A percentile compares a stretch with the other conserved stretches of the same genome.
These are phyloP conservation scores for Pseudogymnoascus sp. DNA, from an alignment of 2,329 filamentous ascomycete species.

Conservation along the genomic window DNA sequence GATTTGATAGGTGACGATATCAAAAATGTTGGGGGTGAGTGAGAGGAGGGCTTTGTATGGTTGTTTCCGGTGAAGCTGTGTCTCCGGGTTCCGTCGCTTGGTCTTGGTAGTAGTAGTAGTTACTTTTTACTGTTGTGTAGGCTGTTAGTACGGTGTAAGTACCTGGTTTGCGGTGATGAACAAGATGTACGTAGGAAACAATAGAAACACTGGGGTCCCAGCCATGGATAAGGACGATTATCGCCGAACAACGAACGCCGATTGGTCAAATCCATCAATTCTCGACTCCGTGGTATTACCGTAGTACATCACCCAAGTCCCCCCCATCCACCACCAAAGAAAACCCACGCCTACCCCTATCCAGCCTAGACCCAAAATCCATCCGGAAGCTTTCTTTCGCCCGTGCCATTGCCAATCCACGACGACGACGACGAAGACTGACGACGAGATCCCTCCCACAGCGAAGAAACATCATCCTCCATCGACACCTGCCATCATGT, in stretches of 20 bases:
- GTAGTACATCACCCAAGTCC: neutral
- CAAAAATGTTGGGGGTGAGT: neutral
- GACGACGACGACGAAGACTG: slow-evolving; percentile 7
- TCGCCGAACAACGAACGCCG: neutral
- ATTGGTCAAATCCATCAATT: neutral
- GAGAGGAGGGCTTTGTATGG: neutral
- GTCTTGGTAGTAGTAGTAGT: neutral
- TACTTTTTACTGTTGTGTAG: neutral
- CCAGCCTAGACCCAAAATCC: neutral
- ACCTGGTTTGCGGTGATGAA: neutral
- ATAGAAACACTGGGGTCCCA: neutral
- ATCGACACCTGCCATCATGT: slow-evolving; percentile 22
- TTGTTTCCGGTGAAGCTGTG: neutral
- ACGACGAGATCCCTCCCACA: neutral
- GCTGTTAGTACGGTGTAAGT: neutral
- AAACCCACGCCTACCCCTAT: neutral
- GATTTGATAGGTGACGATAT: neutral
- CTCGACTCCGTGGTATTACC: neutral
- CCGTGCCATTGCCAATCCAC: neutral
- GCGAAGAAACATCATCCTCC: neutral
- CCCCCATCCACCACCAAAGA: neutral
- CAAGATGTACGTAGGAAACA: neutral
- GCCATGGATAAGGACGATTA: neutral
- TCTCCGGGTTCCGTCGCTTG: neutral
- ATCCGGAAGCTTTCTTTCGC: neutral